phyloP scores from a whole-genome alignment of 2,329 filamentous ascomycete genomes.

The Dryadomyces sulphureus region DNA sequence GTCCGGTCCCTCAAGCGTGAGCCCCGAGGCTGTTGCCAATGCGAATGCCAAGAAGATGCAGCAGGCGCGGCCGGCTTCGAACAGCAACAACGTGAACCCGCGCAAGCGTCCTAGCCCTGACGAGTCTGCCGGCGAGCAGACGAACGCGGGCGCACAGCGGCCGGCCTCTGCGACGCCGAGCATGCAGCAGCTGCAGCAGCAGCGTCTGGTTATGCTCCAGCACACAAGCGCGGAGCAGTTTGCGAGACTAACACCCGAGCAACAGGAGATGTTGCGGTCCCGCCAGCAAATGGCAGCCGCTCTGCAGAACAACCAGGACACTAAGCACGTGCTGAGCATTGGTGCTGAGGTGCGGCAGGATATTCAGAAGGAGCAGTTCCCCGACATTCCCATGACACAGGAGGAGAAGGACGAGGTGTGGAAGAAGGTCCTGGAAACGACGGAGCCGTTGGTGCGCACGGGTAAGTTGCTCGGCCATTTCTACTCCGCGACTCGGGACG shows the following conservation, averaged over 20 bases:
- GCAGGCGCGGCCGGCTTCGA: background rate
- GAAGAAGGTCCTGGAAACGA: slow-evolving; percentile 26
- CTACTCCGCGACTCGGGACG: slow-evolving; percentile 26
- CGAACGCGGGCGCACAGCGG: background rate
- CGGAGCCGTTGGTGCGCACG: slow-evolving; percentile 27
- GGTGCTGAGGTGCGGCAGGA: slow-evolving; percentile 19
- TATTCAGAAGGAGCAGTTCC: slow-evolving; percentile 23
- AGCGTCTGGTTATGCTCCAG: slow-evolving; percentile 14
- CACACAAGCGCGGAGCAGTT: slow-evolving; percentile 22
- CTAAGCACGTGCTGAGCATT: slow-evolving; percentile 18
- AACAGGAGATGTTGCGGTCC: slow-evolving; percentile 17
- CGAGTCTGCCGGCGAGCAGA: background rate
- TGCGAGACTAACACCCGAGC: slow-evolving; percentile 27
- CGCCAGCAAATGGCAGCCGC: slow-evolving; percentile 10
- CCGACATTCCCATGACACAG: slow-evolving; percentile 30
- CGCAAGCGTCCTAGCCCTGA: slow-evolving; percentile 8
- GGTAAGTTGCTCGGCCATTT: slow-evolving; percentile 25
- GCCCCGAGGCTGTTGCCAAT: background rate
- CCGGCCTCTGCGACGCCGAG: background rate
- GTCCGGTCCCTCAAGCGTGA: background rate
- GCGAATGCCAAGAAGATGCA: too few species aligned
- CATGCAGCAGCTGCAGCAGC: slow-evolving; percentile 10
- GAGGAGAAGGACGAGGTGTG: slow-evolving; percentile 29
- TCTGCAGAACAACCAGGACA: slow-evolving; percentile 21
- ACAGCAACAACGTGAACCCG: slow-evolving; percentile 4